phyloP scores from a whole-genome alignment of 805 yeast genomes.

The Zygosaccharomyces pseudorouxii region DNA sequence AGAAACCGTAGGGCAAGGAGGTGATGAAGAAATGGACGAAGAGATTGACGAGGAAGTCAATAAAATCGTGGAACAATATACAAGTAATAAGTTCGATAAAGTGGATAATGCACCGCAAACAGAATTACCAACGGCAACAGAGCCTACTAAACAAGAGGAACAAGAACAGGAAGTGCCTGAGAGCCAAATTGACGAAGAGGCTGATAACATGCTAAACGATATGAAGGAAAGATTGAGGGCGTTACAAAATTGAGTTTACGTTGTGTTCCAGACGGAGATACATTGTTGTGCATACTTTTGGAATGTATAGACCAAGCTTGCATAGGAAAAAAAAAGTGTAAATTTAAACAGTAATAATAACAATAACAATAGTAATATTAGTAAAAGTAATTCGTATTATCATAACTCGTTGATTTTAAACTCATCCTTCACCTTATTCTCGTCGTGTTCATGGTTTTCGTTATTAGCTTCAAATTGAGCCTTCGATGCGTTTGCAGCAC shows the following conservation, averaged over 20 bases:
- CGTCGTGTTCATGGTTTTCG: neutral
- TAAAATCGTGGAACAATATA: slow-evolving; percentile 48
- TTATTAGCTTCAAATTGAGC: neutral
- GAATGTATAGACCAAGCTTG: neutral
- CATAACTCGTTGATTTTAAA: neutral
- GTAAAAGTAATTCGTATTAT: neutral
- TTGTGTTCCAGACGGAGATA: neutral
- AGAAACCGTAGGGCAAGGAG: slow-evolving; percentile 62
- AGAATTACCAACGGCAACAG: slow-evolving; percentile 18
- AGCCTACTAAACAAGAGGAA: slow-evolving; percentile 15
- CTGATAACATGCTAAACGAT: slow-evolving; percentile 67
- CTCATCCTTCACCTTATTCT: neutral
- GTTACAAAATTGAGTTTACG: slow-evolving; percentile 50
- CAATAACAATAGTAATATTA: neutral
- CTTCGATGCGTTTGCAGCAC: neutral
- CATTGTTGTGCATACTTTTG: neutral
- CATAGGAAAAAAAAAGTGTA: neutral
- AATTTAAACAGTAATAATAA: neutral
- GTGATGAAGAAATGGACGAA: slow-evolving; percentile 58
- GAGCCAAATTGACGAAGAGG: slow-evolving; percentile 54
- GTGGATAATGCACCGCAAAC: slow-evolving; percentile 37
- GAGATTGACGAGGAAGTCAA: slow-evolving; percentile 61
- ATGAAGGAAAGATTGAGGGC: slow-evolving; percentile 90
- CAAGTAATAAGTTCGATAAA: slow-evolving; percentile 40
- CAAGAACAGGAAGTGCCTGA: slow-evolving; percentile 38